Conservation (phyloP, 2,329 filamentous ascomycete species). For the Metarhizium guizhouense region DNA sequence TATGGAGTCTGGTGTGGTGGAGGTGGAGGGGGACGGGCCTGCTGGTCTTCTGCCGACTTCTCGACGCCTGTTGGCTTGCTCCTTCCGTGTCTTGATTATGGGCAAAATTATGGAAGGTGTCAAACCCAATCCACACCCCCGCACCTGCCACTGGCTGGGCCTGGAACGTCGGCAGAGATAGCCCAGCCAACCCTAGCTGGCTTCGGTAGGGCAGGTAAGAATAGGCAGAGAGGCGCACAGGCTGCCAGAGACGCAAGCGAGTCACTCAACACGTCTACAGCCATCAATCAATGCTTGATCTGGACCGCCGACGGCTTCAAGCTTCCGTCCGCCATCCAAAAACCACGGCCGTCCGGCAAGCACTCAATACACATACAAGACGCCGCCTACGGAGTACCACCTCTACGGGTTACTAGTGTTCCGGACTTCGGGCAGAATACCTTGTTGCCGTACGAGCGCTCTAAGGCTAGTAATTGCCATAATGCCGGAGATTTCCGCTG, state of each 20-base stretch:
- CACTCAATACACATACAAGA: no score
- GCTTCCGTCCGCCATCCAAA: neutral
- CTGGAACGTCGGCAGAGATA: neutral
- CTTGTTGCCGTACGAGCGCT: neutral
- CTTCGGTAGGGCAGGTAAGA: no score
- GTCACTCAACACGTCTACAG: no score
- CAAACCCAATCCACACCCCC: neutral
- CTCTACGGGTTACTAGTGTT: neutral
- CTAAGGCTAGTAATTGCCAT: neutral
- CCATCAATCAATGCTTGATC: no score
- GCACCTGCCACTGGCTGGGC: neutral
- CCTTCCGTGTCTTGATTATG: neutral
- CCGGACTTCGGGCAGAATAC: neutral
- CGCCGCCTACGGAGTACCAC: neutral
- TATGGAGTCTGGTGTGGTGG: neutral
- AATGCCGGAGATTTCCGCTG: constrained; percentile 4
- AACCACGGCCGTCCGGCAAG: neutral
- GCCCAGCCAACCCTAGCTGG: no score
- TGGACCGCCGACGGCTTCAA: no score
- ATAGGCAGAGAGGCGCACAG: no score
- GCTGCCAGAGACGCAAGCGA: no score
- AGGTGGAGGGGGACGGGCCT: neutral
- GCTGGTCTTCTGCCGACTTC: neutral
- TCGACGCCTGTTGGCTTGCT: neutral
- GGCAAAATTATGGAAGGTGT: neutral